Percentiles rank a stretch among this genome's conserved stretches.
These are phyloP conservation scores for Scolecobasidium constrictum DNA, from an alignment of 2,329 filamentous ascomycete species.

Conservation along the genomic window DNA sequence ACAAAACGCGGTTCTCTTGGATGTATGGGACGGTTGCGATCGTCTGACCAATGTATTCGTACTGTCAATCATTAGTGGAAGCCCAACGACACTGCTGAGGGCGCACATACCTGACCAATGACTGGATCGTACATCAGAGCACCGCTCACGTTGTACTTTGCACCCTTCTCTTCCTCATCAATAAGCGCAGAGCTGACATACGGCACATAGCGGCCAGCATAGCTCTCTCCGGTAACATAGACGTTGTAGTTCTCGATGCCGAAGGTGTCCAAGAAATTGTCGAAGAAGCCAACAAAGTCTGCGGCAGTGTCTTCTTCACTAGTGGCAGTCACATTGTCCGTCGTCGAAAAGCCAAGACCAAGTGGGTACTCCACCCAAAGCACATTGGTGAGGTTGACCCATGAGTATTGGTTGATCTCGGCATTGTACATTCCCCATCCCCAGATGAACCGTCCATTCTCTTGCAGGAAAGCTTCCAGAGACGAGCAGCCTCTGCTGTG, in stretches of 20 bases:
- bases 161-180: conserved; percentile 22
- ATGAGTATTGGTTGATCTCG: conserved; percentile 13
- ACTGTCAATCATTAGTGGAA: conserved; percentile 7
- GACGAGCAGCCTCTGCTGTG: conserved; percentile 12
- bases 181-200: conserved; percentile 14
- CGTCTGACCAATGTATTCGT: conserved; percentile 18
- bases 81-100: conserved; percentile 9
- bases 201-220: conserved; percentile 16
- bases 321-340: conserved; percentile 13
- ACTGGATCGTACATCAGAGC: conserved; percentile 15
- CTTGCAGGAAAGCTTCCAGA: conserved; percentile 13
- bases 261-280: conserved; percentile 15
- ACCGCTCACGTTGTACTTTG: conserved; percentile 12
- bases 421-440: conserved; percentile 13
- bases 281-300: conserved; percentile 15
- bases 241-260: conserved; percentile 16
- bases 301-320: conserved; percentile 15
- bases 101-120: conserved; percentile 9
- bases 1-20: conserved; percentile 11
- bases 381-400: conserved; percentile 15
- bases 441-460: conserved; percentile 14
- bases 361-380: conserved; percentile 16
- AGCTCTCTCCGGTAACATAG: conserved; percentile 14
- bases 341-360: conserved; percentile 14
- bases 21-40: conserved; percentile 12